Conservation (phyloP, 2,329 filamentous ascomycete genomes). For the Cytospora chrysosperma region DNA sequence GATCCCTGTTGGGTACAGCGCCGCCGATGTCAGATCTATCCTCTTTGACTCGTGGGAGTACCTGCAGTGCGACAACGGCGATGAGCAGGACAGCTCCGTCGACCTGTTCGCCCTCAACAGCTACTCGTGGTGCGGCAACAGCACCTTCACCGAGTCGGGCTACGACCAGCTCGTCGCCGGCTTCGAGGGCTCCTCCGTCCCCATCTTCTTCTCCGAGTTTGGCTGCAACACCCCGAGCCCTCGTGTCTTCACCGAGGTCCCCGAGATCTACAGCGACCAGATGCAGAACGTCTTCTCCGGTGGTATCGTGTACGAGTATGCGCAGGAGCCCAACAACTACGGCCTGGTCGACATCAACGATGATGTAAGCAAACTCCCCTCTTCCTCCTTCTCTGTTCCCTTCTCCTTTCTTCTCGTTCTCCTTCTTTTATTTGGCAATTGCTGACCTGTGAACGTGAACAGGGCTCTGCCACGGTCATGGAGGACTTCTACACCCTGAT, state of each 20-base stretch:
- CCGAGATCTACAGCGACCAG: conserved; percentile 66
- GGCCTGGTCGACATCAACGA: conserved; percentile 63
- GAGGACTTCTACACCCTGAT: conserved; percentile 72
- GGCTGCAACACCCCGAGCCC: conserved; percentile 74
- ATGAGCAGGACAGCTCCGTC: conserved; percentile 60
- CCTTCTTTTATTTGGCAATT: neutral
- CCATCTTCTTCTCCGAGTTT: conserved; percentile 79
- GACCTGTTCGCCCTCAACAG: conserved; percentile 80
- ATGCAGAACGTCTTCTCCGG: conserved; percentile 71
- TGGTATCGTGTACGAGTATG: conserved; percentile 79
- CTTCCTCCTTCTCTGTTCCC: neutral
- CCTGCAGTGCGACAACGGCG: conserved; percentile 59
- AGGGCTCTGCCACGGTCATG: conserved; percentile 55
- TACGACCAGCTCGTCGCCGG: conserved; percentile 59
- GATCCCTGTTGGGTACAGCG: conserved; percentile 79
- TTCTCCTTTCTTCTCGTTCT: neutral
- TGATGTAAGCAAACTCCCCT: conserved; percentile 34
- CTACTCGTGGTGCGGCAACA: conserved; percentile 64
- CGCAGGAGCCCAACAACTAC: conserved; percentile 66
- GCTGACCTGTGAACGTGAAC: neutral
- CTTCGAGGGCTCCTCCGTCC: conserved; percentile 66
- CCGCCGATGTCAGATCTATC: conserved; percentile 72
- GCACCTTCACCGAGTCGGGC: conserved; percentile 52
- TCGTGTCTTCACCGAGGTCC: conserved; percentile 74
- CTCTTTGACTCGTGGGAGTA: conserved; percentile 76